Percentiles rank a stretch among this genome's conserved stretches.
These are phyloP conservation scores for Aspergillus indologenus DNA, from an alignment of 495 filamentous ascomycete species.

Conservation along the genomic window DNA sequence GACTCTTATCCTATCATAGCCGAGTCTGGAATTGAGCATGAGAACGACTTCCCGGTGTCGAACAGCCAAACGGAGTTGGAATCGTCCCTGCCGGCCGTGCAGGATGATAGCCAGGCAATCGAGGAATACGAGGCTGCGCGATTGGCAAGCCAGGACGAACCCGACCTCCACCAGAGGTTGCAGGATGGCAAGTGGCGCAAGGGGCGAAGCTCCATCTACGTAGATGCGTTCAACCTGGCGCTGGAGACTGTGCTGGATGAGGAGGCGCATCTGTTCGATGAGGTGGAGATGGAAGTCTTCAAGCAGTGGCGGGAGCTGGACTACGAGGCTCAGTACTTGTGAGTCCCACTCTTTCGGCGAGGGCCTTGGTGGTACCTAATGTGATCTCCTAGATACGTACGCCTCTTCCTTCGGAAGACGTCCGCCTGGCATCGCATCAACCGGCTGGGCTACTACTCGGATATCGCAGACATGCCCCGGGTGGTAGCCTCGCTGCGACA, in stretches of 20 bases:
- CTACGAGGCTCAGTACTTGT: conserved; percentile 93
- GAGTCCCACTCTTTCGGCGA: conserved; percentile 30
- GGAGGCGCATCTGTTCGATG: conserved; percentile 82
- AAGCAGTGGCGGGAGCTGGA: conserved; percentile 65
- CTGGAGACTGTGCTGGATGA: conserved; percentile 88
- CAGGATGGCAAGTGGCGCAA: conserved; percentile 56
- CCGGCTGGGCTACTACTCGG: conserved; percentile 72
- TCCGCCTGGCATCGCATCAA: conserved; percentile 88
- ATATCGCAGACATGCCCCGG: conserved; percentile 68
- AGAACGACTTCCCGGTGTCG: conserved; percentile 32
- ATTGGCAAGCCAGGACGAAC: conserved; percentile 22
- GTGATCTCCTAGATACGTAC: conserved; percentile 65
- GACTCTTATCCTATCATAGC: not conserved
- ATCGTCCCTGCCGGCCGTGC: conserved; percentile 65
- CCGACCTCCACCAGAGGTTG: conserved; percentile 47
- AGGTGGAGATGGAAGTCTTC: conserved; percentile 76
- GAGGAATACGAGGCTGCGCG: conserved; percentile 71
- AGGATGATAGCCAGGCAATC: conserved; percentile 68
- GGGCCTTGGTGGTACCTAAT: not conserved
- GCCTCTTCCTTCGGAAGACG: conserved; percentile 90
- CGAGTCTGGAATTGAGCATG: conserved; percentile 19
- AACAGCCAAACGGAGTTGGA: conserved; percentile 67
- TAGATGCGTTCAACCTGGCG: conserved; percentile 94
- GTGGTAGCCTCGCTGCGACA: conserved; percentile 59
- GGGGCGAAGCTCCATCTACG: conserved; percentile 84